Base-by-base conservation (phyloP, 2,329 filamentous ascomycete species). In the Anisogramma anomala region DNA sequence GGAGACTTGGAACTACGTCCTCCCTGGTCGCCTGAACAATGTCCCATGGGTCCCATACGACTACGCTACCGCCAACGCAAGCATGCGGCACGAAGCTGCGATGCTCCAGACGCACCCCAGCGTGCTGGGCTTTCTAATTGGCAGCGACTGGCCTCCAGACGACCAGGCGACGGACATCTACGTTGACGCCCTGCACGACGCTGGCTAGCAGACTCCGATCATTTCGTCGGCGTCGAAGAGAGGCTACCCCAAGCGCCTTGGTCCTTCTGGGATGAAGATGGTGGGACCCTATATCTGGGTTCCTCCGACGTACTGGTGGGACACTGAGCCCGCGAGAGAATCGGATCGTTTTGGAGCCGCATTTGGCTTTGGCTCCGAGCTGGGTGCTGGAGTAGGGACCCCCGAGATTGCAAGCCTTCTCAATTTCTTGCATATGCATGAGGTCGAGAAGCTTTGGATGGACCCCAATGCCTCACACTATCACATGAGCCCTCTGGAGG, bases 261-360 rank as follows among this genome's bases (percentile, higher is more conserved):
- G 71, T 0, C 69, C 71, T 0, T 69, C 70, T 0, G 76, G 76
- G 1, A 71, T 81, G 68, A 79, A 78, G 51, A 81, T 81, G 76
- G 66, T 71, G 0, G 77, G 77, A 0, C 77, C 77, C 0, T 81
- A 81, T 48, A 77, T 79, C 50, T 81, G 74, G 74, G 72, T 77
- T 0, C 72, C 77, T 0, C 76, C 76, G 0, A 76, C 71, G 47
- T 80, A 80, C 56, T 81, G 74, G 75, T 78, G 71, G 47, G 66
- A 69, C 33, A 55, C 52, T 5, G 56, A 63, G 14, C 56, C 59
- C 2, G 53, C 54, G 1, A 52, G 51, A 36, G 55, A 65, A 42
- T 28, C 28, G n/a, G 6, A 34, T 17, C 55, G 66, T 35, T 50
- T 68, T 0, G 76, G 76, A 0, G 70, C 72, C 0, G 74, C 74